A percentile compares a stretch with the other conserved stretches of the same genome.
phyloP scores from a whole-genome alignment of 352 stramenopile species.

The Phytophthora pinifolia region DNA sequence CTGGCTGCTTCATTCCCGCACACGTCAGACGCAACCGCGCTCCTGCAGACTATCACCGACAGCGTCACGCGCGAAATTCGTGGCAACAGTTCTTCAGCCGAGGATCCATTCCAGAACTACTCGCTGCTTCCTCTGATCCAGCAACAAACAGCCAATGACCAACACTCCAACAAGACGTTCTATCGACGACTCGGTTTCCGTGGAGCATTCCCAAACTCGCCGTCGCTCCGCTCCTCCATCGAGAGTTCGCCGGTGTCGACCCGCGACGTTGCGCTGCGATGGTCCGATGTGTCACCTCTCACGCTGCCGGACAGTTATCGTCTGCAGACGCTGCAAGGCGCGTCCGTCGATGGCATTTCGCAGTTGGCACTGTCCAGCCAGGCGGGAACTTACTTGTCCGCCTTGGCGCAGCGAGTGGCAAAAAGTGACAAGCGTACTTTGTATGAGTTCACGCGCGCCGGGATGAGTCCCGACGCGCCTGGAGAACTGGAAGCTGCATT shows the following conservation, averaged over 20 bases:
- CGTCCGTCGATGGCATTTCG: slow-evolving; percentile 42
- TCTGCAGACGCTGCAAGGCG: slow-evolving; percentile 24
- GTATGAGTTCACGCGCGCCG: slow-evolving; percentile 71
- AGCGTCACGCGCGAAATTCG: slow-evolving; percentile 21
- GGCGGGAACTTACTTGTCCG: slow-evolving; percentile 47
- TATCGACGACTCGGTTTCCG: slow-evolving; percentile 53
- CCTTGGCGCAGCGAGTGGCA: slow-evolving; percentile 36
- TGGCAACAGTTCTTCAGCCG: background rate
- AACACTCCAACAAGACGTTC: slow-evolving; percentile 23
- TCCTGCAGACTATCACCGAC: slow-evolving; percentile 33
- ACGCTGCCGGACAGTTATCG: slow-evolving; percentile 21
- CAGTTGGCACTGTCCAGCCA: slow-evolving; percentile 46
- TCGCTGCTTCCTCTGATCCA: slow-evolving; percentile 49
- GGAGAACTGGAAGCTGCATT: slow-evolving; percentile 60
- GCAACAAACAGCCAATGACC: slow-evolving; percentile 5
- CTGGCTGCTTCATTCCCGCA: slow-evolving; percentile 50
- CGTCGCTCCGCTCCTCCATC: slow-evolving; percentile 30
- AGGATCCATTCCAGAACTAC: slow-evolving; percentile 25
- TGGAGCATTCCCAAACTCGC: slow-evolving; percentile 38
- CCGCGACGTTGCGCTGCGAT: slow-evolving; percentile 38
- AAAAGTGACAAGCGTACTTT: slow-evolving; percentile 59
- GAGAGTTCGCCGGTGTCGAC: slow-evolving; percentile 28
- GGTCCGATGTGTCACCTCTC: slow-evolving; percentile 34
- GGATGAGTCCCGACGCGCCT: slow-evolving; percentile 71
- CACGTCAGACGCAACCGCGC: slow-evolving; percentile 23